These are phyloP conservation scores for Hypomontagnella monticulosa DNA, from an alignment of 495 filamentous ascomycete genomes.

Conservation along the genomic window DNA sequence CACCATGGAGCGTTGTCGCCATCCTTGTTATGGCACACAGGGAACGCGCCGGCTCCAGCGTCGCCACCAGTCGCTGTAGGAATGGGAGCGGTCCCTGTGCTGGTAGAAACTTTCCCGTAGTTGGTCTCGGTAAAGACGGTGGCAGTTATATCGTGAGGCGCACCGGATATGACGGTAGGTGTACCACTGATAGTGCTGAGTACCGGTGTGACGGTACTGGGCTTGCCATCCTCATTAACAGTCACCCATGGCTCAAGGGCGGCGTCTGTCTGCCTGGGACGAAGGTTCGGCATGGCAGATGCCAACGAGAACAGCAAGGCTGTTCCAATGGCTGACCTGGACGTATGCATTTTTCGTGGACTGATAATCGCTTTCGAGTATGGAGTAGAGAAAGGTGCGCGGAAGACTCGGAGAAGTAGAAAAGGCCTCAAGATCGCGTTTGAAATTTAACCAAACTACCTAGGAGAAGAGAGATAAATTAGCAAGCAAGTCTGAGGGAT, in stretches of 20 bases:
- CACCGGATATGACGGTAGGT: conserved; percentile 50
- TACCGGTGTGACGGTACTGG: conserved; percentile 52
- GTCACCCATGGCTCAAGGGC: conserved; percentile 52
- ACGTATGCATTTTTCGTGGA: conserved; percentile 19
- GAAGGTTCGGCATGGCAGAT: conserved; percentile 29
- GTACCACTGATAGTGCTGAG: conserved; percentile 52
- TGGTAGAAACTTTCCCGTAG: conserved; percentile 43
- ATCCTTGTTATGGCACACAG: conserved; percentile 51
- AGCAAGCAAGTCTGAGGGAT: background rate
- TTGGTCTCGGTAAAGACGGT: conserved; percentile 52
- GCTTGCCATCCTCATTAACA: conserved; percentile 49
- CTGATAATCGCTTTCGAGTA: conserved; percentile 2
- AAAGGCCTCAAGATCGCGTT: conserved; percentile 13
- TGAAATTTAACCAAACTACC: background rate
- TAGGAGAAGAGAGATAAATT: background rate
- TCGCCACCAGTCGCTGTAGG: conserved; percentile 44
- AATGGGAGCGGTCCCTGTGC: conserved; percentile 42
- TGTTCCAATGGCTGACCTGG: conserved; percentile 12
- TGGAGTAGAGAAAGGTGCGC: background rate
- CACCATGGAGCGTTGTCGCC: conserved; percentile 54
- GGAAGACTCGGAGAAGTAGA: conserved; percentile 23
- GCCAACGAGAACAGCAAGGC: conserved; percentile 31
- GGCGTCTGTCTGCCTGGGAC: conserved; percentile 36
- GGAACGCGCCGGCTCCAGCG: conserved; percentile 47
- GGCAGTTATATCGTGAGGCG: conserved; percentile 53